Percentiles rank a stretch among this genome's conserved stretches.
Conservation (phyloP, 73 alveolate species). For the Paramecium pentaurelia region DNA sequence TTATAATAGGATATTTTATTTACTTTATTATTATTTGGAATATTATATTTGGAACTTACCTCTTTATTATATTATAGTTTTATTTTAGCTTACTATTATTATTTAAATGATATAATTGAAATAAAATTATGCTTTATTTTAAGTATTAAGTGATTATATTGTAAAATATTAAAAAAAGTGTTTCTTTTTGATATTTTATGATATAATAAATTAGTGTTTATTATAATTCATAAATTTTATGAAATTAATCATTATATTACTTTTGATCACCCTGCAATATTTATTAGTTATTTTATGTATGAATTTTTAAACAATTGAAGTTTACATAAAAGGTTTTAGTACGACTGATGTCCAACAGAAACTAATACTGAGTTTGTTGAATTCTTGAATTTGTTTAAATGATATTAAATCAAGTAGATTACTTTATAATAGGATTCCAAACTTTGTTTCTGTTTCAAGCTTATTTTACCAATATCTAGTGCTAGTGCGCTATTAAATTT, state of each 20-base stretch:
- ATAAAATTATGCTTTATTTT: neutral
- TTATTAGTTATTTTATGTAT: neutral
- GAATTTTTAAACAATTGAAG: neutral
- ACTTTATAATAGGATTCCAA: neutral
- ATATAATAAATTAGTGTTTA: neutral
- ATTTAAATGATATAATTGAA: neutral
- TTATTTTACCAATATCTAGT: neutral
- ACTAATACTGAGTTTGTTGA: neutral
- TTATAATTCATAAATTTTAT: neutral
- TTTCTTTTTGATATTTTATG: neutral
- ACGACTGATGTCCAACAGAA: neutral
- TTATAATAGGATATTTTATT: neutral
- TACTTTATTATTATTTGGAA: neutral
- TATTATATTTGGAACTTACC: neutral
- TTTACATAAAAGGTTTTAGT: neutral
- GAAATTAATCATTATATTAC: neutral
- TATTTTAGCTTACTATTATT: neutral
- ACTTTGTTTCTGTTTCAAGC: neutral
- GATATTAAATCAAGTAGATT: neutral
- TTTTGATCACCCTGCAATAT: neutral
- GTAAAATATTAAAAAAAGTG: neutral
- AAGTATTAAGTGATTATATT: neutral
- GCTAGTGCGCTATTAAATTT: neutral
- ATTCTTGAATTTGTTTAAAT: neutral
- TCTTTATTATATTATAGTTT: neutral